Base-by-base conservation (phyloP, 805 yeast genomes). In the Yarrowia divulgata region DNA sequence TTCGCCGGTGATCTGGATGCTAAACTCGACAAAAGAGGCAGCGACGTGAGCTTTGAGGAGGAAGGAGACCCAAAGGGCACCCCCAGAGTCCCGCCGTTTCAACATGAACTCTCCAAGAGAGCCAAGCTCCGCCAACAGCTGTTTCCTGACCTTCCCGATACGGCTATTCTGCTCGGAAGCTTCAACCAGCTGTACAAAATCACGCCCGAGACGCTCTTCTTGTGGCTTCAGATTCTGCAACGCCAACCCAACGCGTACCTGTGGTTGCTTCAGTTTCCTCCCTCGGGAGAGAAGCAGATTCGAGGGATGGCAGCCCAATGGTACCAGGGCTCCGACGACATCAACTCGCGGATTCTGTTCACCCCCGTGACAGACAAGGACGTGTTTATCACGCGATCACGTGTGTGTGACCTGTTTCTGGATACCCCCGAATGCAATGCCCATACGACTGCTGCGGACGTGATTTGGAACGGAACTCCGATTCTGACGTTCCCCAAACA, bases 371-470 rank as follows among this genome's bases (percentile, higher is more conserved):
- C 79, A 0, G 75, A 70, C 16, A 77, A 77, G 69, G 76, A 75
- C 42, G 71, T 69, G 35, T 80, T 77, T 67, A 70, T 77, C 14
- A 58, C 75, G 23, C 70, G 80, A 39, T 74, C 77, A n/a, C 68
- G 79, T 8, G 75, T 73, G 4, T 75, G 77, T 16, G 79, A 77
- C 63, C 16, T 77, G 35, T 73, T 77, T 42, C 69, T 77, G 4
- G 79, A 77, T 55, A 77, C 80, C 6, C 79, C 79, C 6, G 79
- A 77, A 55, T 77, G 79, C 68, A 77, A 76, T 67, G 79, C 78
- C 42, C 80, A 77, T 60, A 77, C 79, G 18, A 77, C 79, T 3
- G 78, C 80, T 19, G 75, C 78, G 0, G 79, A 77, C 63, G 77
- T 77, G 23, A 49, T 74, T 19, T 77, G 79, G 79, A 68, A 75